Base-by-base conservation (phyloP, 768 basidiomycete genomes). In the Rubroboletus pulcherrimus region DNA sequence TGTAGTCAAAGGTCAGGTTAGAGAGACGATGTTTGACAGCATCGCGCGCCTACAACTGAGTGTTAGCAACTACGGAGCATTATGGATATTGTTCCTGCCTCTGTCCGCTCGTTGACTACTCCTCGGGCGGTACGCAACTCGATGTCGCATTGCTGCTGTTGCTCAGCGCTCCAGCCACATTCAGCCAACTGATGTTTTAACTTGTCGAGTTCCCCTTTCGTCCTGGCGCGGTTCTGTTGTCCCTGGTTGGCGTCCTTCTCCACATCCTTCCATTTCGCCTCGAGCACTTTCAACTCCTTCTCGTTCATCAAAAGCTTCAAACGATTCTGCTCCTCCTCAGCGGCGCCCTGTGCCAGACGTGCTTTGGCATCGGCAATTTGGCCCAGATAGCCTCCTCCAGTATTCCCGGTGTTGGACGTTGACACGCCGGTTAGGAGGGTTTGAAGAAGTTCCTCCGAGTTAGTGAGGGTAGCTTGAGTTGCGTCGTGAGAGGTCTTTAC, bases 311-410 rank as follows among this genome's bases (percentile, higher is more conserved):
- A 81, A 38, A 97, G 81, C 68, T 88, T 86, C 42, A 87, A 77
- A 43, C 84, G 85, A 51, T 78, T 81, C 66, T 95, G 91, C 64
- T 95, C 87, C 61, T 91, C 91, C 63, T 94, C 93, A 0, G 94
- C 87, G 8, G 81, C 76, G 0, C 86, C 87, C 51, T 91, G 87
- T 0, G 93, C 85, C 0, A 88, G 73, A 3, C 84, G 83, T 2
- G 82, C 82, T 62, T 85, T 85, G 0, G 94, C 91, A 14, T 91
- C 86, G 1, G 94, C 90, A 40, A 99, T 82, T 69, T 98, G 95
- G 19, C 94, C 97, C 85, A 98, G 88, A 71, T 98, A 98, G 0
- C 97, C 97, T 3, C 94, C 93, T 9, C 89, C 86, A 17, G 84
- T 81, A 39, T 84, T 85, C 55, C 82, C 84, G 30, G 78, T 72